Evolutionary conservation across 208 protist species (phyloP), one percentile per base, ranked within the genome.

Genomic region (Trypanosoma theileri): DNA sequence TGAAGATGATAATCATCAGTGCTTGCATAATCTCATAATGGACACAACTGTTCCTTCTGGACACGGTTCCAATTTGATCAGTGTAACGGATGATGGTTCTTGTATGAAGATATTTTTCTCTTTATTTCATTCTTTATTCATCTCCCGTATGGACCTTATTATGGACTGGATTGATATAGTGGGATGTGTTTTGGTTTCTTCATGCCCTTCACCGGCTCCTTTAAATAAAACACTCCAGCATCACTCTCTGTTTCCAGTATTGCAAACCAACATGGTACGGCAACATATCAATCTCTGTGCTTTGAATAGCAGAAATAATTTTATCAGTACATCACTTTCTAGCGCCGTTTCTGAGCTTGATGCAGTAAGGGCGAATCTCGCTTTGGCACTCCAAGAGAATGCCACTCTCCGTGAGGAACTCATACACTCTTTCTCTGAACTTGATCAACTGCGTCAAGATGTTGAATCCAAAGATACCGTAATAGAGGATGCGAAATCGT

Each of bases 381-480:
- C 2, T 21, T 4, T 22, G 16, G 0, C 22, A 16, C 8, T 35
- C 40, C 1, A 48, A 4, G 22, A 54, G 21, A 57, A 21, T 17
- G 22, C 16, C 13, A 11, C 26, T 19, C 61, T 66, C 0, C 62
- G 52, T 3, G 35, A 4, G 8, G 52, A 59, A 35, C 31, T 68
- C 31, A 22, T 21, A 11, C 62, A 50, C 11, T 59, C 31, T 28
- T 48, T 19, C 4, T 40, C 42, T 21, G 66, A 35, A 11, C 44
- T 57, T 58, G 55, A 71, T 3, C 12, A 14, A 41, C 12, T 61
- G 48, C 55, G 35, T n/a, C 45, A 42, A 10, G 66, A 61, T 8
- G 13, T 28, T 1, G 6, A 16, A 31, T 6, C 1, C 8, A 71
- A 63, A 35, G 55, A 71, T 28, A 17, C 16, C 7, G 0, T 50